Base-by-base conservation (phyloP, 1,139 yeast species). In the Blastobotrys indianensis region DNA sequence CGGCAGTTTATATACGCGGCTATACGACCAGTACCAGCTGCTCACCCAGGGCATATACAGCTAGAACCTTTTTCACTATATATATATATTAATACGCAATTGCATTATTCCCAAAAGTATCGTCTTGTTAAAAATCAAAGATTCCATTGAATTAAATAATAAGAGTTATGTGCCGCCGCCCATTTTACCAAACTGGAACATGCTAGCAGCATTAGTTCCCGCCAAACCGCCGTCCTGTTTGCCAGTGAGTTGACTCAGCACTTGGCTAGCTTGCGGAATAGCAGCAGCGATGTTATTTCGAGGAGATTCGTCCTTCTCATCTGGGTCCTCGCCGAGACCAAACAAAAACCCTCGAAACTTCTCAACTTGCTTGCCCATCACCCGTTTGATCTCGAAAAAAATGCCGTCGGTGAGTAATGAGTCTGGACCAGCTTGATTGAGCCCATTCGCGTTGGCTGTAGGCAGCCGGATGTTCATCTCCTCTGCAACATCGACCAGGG, bases 21-120 rank as follows among this genome's bases (percentile, higher is more conserved):
- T 92, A 35, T 92, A 92, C 61, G 98, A 92, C 63, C 97, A 90
- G 64, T 92, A 85, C 68, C 98, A 92, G 67, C 69, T 92, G 64
- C 68, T 88, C 43, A 88, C 97, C 0, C 98, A 92, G 65, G 98
- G 98, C 37, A 92, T 90, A 25, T 88, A 86, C 63, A 82, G 83
- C 43, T 64, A 32, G 20, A 28, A 9, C 10, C 12, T 20, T 4
- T 7, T 20, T 20, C 25, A 4, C 25, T 20, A 4, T 20, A 7
- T 20, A 20, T 7, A 20, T 20, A 4, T 20, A 20, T 4, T 20
- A 7, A 20, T 20, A 20, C 25, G 25, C 25, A 20, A 20, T 20
- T 20, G 25, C 25, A 20, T 20, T n/a, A n/a, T n/a, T n/a, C n/a
- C n/a, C n/a, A n/a, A n/a, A n/a, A n/a, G n/a, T n/a, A n/a, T n/a